phyloP scores from a whole-genome alignment of 306 rosid species.

The Elaeagnus macrophylla region DNA sequence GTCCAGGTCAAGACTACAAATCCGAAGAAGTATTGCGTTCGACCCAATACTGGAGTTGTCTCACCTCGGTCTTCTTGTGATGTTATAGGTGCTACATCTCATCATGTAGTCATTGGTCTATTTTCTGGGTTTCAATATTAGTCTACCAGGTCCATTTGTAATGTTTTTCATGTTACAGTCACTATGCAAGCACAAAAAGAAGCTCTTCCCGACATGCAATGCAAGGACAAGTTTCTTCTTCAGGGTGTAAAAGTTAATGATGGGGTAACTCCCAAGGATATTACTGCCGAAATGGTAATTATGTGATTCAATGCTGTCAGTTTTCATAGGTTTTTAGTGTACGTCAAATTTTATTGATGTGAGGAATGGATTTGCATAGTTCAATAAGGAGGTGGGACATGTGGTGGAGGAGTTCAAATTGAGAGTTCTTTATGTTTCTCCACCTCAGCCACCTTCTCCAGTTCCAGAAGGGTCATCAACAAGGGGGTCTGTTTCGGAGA shows the following conservation, averaged over 20 bases:
- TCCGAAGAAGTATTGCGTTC: conserved; percentile 93
- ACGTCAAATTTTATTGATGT: conserved; percentile 19
- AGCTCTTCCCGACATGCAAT: conserved; percentile 69
- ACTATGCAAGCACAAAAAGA: conserved; percentile 97
- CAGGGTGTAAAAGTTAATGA: conserved; percentile 61
- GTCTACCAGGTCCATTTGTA: conserved; percentile 7
- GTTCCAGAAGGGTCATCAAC: conserved; percentile 90
- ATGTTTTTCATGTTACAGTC: conserved; percentile 29
- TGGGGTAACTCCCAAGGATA: conserved; percentile 46
- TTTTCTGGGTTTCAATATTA: neutral
- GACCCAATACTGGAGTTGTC: conserved; percentile 90
- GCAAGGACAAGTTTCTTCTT: conserved; percentile 93
- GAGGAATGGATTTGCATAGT: conserved; percentile 38
- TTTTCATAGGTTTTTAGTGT: conserved; percentile 3
- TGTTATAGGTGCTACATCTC: conserved; percentile 49
- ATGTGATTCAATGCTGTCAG: conserved; percentile 3
- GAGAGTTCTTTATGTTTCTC: conserved; percentile 72
- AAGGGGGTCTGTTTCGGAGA: conserved; percentile 60
- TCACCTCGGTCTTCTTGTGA: conserved; percentile 82
- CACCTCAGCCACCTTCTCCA: conserved; percentile 82
- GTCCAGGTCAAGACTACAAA: conserved; percentile 85
- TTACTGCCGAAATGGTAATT: conserved; percentile 76
- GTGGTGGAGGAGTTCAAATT: conserved; percentile 79
- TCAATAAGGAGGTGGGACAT: conserved; percentile 75
- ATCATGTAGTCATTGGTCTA: neutral